These are phyloP conservation scores for Conticribra guillardii DNA, from an alignment of 108 stramenopile species.

Conservation along the genomic window DNA sequence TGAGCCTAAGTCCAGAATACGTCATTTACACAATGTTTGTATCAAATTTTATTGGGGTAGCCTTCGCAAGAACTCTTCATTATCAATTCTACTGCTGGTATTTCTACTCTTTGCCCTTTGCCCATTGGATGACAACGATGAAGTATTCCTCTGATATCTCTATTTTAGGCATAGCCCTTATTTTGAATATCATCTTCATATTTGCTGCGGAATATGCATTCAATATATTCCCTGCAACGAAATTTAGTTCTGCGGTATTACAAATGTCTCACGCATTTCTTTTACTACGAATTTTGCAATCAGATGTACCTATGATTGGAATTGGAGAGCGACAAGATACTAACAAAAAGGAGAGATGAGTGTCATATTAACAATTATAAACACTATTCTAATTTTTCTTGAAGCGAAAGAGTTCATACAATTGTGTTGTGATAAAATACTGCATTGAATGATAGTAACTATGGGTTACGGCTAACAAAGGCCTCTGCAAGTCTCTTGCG, in stretches of 20 bases:
- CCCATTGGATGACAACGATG: constrained; percentile 62
- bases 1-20: constrained; percentile 58
- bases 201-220: constrained; percentile 83
- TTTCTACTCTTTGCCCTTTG: constrained; percentile 81
- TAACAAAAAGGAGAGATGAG: not conserved
- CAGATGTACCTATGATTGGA: constrained; percentile 19
- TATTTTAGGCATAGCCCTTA: constrained; percentile 41
- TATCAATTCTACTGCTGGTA: constrained; percentile 99
- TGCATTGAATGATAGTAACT: too few species aligned
- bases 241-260: constrained; percentile 75
- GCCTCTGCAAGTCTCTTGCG: constrained; percentile 37
- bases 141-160: constrained; percentile 17
- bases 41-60: constrained; percentile 96
- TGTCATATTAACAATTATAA: too few species aligned
- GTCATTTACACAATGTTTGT: constrained; percentile 81
- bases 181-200: constrained; percentile 23
- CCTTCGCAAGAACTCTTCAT: constrained; percentile 93
- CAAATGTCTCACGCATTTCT: constrained; percentile 77
- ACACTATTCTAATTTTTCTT: too few species aligned
- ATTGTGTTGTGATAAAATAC: too few species aligned
- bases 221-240: constrained; percentile 92
- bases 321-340: not conserved
- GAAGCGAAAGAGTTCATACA: too few species aligned
- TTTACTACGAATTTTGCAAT: constrained; percentile 25
- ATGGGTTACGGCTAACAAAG: constrained; percentile 24